Conservation (phyloP, 805 yeast genomes). For the Saturnispora saitoi region DNA sequence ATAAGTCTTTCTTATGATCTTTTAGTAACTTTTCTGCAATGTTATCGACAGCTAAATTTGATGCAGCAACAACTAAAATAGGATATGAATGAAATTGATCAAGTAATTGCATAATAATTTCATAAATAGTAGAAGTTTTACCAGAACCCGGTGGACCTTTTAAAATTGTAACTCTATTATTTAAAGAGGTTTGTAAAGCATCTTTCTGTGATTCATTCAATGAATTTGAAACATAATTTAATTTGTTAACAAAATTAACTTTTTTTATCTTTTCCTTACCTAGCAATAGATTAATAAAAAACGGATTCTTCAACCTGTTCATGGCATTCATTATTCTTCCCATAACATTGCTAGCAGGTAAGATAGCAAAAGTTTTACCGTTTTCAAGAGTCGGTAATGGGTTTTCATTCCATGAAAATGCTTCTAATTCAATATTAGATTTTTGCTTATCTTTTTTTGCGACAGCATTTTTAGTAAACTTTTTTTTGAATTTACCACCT, state of each 20-base stretch:
- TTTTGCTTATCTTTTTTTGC: constrained; percentile 7
- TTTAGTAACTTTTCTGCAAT: constrained; percentile 59
- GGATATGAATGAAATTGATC: constrained; percentile 54
- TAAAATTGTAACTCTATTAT: constrained; percentile 45
- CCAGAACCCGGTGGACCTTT: constrained; percentile 84
- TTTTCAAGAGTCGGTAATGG: constrained; percentile 20
- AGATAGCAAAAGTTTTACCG: constrained; percentile 30
- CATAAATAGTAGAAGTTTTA: constrained; percentile 77
- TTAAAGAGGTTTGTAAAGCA: constrained; percentile 67
- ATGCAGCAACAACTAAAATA: constrained; percentile 65
- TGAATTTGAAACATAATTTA: constrained; percentile 41
- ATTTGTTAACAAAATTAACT: constrained; percentile 47
- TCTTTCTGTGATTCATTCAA: constrained; percentile 64
- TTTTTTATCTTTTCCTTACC: constrained; percentile 25
- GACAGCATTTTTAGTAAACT: constrained; percentile 10
- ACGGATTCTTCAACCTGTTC: constrained; percentile 48
- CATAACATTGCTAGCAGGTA: constrained; percentile 58
- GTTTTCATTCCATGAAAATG: constrained; percentile 49
- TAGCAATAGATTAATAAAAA: constrained; percentile 31
- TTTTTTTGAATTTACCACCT: constrained; percentile 17
- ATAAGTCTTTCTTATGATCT: constrained; percentile 40
- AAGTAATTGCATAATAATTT: constrained; percentile 65
- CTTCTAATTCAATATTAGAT: constrained; percentile 37
- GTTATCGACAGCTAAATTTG: constrained; percentile 68
- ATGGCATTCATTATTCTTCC: constrained; percentile 59